Base-by-base conservation (phyloP, 257 asterid genomes). In the Petunia axillaris region DNA sequence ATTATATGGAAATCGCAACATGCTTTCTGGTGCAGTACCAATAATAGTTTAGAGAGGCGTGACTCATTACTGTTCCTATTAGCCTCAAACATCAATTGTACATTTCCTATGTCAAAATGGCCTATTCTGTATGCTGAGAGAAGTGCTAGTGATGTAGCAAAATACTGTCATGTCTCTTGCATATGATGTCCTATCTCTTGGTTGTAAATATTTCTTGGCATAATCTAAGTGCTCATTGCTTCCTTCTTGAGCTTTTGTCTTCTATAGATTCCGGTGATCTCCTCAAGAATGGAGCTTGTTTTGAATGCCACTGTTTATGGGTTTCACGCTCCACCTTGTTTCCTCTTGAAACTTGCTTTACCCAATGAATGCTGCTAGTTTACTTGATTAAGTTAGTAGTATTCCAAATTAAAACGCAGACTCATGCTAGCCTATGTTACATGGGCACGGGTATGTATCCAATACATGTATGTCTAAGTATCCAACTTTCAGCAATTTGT, bases 1-100 rank as follows among this genome's bases (percentile, higher is more conserved):
- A 79, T 50, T 83, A 81, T 78, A 64, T 81, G 41, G 52, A 84
- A 50, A 60, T 53, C 55, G 65, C 83, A 67, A 48, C 84, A 75
- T 70, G 35, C 13, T 50, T 71, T 13, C 35, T 71, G 25, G 25
- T 25, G 25, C 25, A 25, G 25, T 15, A 71, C 60, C 35, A 43
- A 71, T n/a, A 25, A 2, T n/a, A 16, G 6, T 67, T 71, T 46
- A 10, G 43, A 46, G 59, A 1, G 81, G 74, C 59, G 46, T 53
- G 63, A 11, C 76, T 43, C 16, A 41, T 64, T 46, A 44, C 48
- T 54, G 11, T 48, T 70, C 59, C 43, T n/a, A 35, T 70, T 36
- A 70, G 59, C 77, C 10, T 48, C 77, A 70, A 3, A 16, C n/a
- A 71, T 71, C 25, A 39, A 25, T 25, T 71, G 16, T 48, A 8